These are phyloP conservation scores for Epichloe sp. DNA, from an alignment of 2,329 filamentous ascomycete genomes.

Conservation along the genomic window DNA sequence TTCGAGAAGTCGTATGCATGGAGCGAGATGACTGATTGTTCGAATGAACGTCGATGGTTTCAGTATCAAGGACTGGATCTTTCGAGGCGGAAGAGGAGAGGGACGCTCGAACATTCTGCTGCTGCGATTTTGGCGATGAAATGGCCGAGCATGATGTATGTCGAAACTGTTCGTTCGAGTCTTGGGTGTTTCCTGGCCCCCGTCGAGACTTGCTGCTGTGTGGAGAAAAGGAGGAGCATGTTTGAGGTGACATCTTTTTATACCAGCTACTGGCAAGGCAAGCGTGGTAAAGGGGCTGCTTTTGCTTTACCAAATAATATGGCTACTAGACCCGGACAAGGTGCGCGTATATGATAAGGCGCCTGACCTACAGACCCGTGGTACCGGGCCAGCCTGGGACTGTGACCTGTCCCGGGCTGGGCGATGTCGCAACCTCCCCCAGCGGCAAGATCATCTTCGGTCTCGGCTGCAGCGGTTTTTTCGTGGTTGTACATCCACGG, in stretches of 20 bases:
- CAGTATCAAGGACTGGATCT: too few relatives aligned
- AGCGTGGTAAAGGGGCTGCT: constrained; percentile 2
- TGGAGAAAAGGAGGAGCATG: not conserved
- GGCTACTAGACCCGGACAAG: constrained; percentile 1
- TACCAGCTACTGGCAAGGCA: not conserved
- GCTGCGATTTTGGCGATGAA: too few relatives aligned
- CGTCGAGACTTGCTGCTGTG: too few relatives aligned
- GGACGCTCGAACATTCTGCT: too few relatives aligned
- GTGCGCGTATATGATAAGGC: not conserved
- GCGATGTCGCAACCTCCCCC: not conserved
- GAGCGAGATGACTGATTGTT: too few relatives aligned
- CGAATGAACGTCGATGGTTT: too few relatives aligned
- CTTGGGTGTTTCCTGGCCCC: too few relatives aligned
- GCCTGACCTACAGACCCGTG: constrained; percentile 5
- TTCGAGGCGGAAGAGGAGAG: too few relatives aligned
- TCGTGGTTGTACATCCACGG: not conserved
- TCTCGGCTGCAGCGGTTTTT: not conserved
- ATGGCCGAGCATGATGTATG: too few relatives aligned
- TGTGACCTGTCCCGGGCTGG: constrained; percentile 3
- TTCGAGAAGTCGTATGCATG: too few relatives aligned
- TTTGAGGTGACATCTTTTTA: constrained; percentile 1
- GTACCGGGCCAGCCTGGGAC: constrained; percentile 1
- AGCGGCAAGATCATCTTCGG: not conserved
- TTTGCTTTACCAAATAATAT: not conserved
- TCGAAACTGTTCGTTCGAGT: too few relatives aligned